These are phyloP conservation scores for Tricholoma matsutake DNA, from an alignment of 768 basidiomycete species.

Conservation along the genomic window DNA sequence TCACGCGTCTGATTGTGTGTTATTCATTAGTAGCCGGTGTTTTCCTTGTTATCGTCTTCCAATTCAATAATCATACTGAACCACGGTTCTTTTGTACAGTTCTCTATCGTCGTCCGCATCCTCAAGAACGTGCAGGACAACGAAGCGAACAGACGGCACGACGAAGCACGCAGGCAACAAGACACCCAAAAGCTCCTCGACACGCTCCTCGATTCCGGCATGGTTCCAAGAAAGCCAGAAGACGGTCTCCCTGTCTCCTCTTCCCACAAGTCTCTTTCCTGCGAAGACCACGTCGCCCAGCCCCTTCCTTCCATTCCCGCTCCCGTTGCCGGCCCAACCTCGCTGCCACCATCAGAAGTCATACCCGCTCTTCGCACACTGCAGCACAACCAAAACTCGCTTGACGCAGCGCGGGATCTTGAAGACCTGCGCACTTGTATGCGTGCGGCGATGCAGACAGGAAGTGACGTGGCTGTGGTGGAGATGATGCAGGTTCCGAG, in stretches of 20 bases:
- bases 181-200: neutral
- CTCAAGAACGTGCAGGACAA: neutral
- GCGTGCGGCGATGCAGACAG: slow-evolving; percentile 51
- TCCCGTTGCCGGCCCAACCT: slow-evolving; percentile 3
- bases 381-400: slow-evolving; percentile 37
- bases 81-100: neutral
- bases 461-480: slow-evolving; percentile 64
- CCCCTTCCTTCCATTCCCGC: neutral
- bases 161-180: neutral
- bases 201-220: neutral
- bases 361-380: slow-evolving; percentile 23
- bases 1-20: too few species aligned
- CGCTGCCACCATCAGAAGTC: slow-evolving; percentile 12
- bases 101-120: neutral
- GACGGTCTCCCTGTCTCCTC: slow-evolving; percentile 5
- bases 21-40: too few species aligned
- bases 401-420: slow-evolving; percentile 51
- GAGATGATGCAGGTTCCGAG: slow-evolving; percentile 57
- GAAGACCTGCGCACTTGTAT: slow-evolving; percentile 57
- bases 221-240: neutral
- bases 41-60: neutral
- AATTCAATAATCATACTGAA: too few species aligned
- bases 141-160: neutral
- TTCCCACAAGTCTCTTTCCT: slow-evolving; percentile 5
- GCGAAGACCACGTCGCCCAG: neutral